Evolutionary conservation across 805 yeast genomes (phyloP), one percentile per base, ranked within the genome.

Genomic region (Pichia manshurica): DNA sequence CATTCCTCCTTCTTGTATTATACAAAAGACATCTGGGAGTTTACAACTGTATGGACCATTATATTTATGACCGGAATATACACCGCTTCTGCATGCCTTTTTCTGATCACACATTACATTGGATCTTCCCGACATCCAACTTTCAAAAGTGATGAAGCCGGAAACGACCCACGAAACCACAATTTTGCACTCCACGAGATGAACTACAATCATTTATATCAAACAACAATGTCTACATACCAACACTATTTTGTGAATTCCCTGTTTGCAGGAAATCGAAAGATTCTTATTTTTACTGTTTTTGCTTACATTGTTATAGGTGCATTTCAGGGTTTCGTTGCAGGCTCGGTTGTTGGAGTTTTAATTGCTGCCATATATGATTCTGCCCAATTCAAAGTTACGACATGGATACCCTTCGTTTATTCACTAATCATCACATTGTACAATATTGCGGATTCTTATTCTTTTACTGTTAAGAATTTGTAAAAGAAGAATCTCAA

Each of bases 321-420:
- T 0, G 71, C 78, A 5, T 55, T 75, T 0, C 87, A 80, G 56
- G 96, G 85, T 0, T 69, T 86, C 38, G 66, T 80, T 2, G 69
- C 82, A 1, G 98, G 97, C 0, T 79, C 90, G 1, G 71, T 87
- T 5, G 73, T 85, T 36, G 97, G 96, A 0, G 69, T 89, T 12
- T 61, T 93, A 38, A 61, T 86, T 16, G 82, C 82, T 32, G 85
- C 88, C 1, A 75, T 89, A 7, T 90, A 90, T 66, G 71, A 75
- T 46, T 81, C 95, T 0, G 96, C 96, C 0, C 73, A 84, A 21
- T 79, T 91, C 57, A 77, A 84, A 20, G 87, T 93, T 95, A 83
- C 95, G 12, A 87, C 97, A 0, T 91, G 99, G 99, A 79, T 91
- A 7, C 98, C 99, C 0, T 74, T 91, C 54, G 76, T 84, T 47